Percentiles rank a stretch among this genome's conserved stretches.
These are phyloP conservation scores for Knufia petricola DNA, from an alignment of 2,329 filamentous ascomycete genomes.

Conservation along the genomic window DNA sequence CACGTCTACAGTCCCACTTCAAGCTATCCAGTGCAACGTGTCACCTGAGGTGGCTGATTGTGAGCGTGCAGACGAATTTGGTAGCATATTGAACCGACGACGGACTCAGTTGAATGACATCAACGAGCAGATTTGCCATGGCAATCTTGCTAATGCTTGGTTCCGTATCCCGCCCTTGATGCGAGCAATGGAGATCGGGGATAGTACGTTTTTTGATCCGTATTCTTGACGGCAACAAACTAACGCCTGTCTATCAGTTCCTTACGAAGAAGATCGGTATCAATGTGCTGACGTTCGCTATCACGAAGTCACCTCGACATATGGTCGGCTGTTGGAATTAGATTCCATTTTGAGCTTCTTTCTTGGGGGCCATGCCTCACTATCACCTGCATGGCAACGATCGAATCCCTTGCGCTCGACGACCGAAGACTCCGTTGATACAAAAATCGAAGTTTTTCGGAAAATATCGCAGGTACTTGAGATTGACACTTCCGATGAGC, in stretches of 20 bases:
- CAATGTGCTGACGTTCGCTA: background rate
- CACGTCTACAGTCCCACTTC: background rate
- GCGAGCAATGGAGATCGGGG: background rate
- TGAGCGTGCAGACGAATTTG: background rate
- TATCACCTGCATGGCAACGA: background rate
- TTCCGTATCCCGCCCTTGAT: background rate
- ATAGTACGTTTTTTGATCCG: background rate
- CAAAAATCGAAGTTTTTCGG: conserved; percentile 2
- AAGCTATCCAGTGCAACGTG: background rate
- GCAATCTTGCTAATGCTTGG: background rate
- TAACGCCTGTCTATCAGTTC: background rate
- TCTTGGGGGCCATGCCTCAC: conserved; percentile 1
- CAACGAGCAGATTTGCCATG: background rate
- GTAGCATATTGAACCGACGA: background rate
- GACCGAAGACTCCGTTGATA: background rate
- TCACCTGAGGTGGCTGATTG: background rate
- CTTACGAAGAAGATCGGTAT: too few species aligned
- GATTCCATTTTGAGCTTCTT: conserved; percentile 5
- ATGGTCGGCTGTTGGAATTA: background rate
- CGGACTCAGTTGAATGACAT: background rate
- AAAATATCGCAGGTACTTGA: background rate
- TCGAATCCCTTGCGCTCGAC: conserved; percentile 1
- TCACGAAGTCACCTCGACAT: background rate
- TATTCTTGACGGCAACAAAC: background rate
- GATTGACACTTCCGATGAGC: conserved; percentile 1